phyloP scores from a whole-genome alignment of 371 early-diverging fungal genomes.

The Blakeslea trispora region DNA sequence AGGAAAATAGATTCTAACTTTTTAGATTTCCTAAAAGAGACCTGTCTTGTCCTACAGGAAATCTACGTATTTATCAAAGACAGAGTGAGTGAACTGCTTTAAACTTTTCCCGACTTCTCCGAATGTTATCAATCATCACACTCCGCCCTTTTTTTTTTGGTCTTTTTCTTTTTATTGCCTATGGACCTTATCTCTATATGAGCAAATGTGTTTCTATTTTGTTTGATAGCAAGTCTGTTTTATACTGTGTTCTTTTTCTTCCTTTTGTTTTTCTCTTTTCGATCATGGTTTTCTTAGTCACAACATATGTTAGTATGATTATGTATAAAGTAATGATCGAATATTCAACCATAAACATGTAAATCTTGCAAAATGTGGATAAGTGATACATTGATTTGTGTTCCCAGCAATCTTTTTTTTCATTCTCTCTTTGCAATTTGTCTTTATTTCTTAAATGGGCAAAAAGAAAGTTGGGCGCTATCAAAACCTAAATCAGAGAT shows the following conservation, averaged over 20 bases:
- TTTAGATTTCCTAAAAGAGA: background rate
- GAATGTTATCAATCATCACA: slow-evolving; percentile 10
- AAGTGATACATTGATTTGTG: slow-evolving; percentile 23
- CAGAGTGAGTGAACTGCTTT: background rate
- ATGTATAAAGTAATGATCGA: too few relatives aligned
- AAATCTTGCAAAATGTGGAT: slow-evolving; percentile 11
- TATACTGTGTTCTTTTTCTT: too few relatives aligned
- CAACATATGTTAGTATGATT: too few relatives aligned
- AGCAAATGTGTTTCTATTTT: too few relatives aligned
- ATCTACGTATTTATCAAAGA: too few relatives aligned
- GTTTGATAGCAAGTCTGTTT: too few relatives aligned
- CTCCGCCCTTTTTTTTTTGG: slow-evolving; percentile 7
- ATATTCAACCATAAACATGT: slow-evolving; percentile 5
- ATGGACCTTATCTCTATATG: too few relatives aligned
- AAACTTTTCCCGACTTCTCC: slow-evolving; percentile 16
- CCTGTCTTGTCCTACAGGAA: slow-evolving; percentile 6
- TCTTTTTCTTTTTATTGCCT: background rate
- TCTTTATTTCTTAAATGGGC: too few relatives aligned
- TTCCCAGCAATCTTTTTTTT: slow-evolving; percentile 1
- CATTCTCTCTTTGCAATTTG: too few relatives aligned
- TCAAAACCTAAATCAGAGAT: background rate
- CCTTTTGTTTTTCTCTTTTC: background rate
- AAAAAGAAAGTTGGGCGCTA: background rate
- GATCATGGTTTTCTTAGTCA: too few relatives aligned
- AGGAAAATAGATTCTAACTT: background rate